Percentiles rank a stretch among this genome's conserved stretches.
Evolutionary conservation across 1,139 yeast species (phyloP).

Genomic region (Williopsis jadinii): DNA sequence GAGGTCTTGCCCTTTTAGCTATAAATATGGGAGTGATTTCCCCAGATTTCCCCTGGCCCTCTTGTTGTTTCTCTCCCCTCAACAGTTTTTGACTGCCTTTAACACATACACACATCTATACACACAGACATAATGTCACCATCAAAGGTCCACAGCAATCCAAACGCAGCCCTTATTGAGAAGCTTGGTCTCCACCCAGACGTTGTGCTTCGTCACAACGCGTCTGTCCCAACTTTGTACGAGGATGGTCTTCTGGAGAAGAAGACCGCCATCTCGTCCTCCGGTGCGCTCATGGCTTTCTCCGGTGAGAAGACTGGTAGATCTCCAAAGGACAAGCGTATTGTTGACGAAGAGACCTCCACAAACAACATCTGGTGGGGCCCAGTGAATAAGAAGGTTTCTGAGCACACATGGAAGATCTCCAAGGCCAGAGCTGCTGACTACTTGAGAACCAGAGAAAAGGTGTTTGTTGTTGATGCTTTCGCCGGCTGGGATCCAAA

Average conservation of each 20-base stretch:
- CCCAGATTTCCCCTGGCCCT: too few species aligned
- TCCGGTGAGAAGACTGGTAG: slow-evolving; percentile 97
- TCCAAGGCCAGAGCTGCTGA: slow-evolving; percentile 96
- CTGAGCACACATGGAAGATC: slow-evolving; percentile 92
- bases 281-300: slow-evolving; percentile 94
- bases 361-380: slow-evolving; percentile 96
- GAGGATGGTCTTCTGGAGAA: slow-evolving; percentile 89
- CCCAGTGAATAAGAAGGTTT: slow-evolving; percentile 93
- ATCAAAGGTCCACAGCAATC: slow-evolving; percentile 17
- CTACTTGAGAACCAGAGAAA: slow-evolving; percentile 92
- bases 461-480: slow-evolving; percentile 93
- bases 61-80: too few species aligned
- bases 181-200: slow-evolving; percentile 29
- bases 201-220: slow-evolving; percentile 58
- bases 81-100: background rate
- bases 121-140: slow-evolving; percentile 19
- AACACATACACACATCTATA: slow-evolving; percentile 1
- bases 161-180: slow-evolving; percentile 19
- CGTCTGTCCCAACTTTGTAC: slow-evolving; percentile 88
- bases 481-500: slow-evolving; percentile 99
- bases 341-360: slow-evolving; percentile 90
- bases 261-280: slow-evolving; percentile 86
- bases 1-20: too few species aligned
- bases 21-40: too few species aligned
- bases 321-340: slow-evolving; percentile 97